phyloP scores from a whole-genome alignment of 1,284 basidiomycete species.

The Ustilago lituana region DNA sequence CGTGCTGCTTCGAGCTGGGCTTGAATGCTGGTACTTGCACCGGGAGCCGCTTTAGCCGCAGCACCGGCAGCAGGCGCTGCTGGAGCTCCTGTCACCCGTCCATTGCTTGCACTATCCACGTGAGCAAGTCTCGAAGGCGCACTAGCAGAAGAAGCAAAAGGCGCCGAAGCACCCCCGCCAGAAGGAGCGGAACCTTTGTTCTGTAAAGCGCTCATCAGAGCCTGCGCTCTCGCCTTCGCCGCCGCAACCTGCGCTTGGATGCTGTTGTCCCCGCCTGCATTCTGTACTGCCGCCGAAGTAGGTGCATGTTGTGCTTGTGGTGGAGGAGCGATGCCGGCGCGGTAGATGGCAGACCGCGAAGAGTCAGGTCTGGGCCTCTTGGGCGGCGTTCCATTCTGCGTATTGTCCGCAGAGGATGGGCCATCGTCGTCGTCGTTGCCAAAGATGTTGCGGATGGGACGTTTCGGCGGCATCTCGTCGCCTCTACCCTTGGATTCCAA shows the following conservation, averaged over 20 bases:
- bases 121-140: constrained; percentile 6
- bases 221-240: constrained; percentile 48
- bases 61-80: neutral
- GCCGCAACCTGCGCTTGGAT: constrained; percentile 54
- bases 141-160: neutral
- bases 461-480: constrained; percentile 48
- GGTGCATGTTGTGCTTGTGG: neutral
- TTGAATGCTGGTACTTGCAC: constrained; percentile 25
- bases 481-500: too few relatives aligned
- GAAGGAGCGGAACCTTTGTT: constrained; percentile 10
- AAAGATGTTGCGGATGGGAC: constrained; percentile 45
- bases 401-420: neutral
- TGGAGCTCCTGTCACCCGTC: neutral
- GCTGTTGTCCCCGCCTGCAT: constrained; percentile 15
- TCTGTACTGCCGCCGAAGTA: constrained; percentile 6
- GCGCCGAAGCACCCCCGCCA: too few relatives aligned
- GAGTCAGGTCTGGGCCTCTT: constrained; percentile 27
- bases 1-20: constrained; percentile 55
- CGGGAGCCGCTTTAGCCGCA: neutral
- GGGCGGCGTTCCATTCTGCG: constrained; percentile 29
- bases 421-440: constrained; percentile 45
- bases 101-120: neutral
- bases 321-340: constrained; percentile 12
- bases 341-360: constrained; percentile 4
- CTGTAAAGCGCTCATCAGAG: constrained; percentile 40